Evolutionary conservation across 768 basidiomycete species (phyloP).

Genomic region (Sarcodon sp.): DNA sequence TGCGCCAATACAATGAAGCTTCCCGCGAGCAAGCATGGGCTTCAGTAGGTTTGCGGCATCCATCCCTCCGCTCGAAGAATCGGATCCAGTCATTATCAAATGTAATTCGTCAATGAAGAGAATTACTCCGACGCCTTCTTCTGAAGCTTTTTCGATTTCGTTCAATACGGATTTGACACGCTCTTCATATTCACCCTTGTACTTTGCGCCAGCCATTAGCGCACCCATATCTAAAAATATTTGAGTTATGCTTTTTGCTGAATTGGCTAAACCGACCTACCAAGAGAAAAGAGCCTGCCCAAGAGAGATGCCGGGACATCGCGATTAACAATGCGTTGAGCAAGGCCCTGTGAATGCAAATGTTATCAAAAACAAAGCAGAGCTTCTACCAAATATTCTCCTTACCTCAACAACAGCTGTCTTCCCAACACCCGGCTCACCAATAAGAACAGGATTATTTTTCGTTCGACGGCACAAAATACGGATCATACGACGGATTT

Average conservation of each 20-base stretch:
- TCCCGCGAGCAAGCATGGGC: conserved; percentile 81
- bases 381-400: background rate
- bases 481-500: conserved; percentile 76
- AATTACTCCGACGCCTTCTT: conserved; percentile 69
- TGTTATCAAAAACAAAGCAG: too few species aligned
- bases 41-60: conserved; percentile 91
- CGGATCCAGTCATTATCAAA: conserved; percentile 85
- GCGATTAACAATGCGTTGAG: conserved; percentile 88
- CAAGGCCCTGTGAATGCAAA: conserved; percentile 50
- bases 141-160: conserved; percentile 83
- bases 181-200: conserved; percentile 96
- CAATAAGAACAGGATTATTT: conserved; percentile 95
- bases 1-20: conserved; percentile 69
- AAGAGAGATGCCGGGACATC: conserved; percentile 75
- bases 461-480: conserved; percentile 87
- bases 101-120: conserved; percentile 95
- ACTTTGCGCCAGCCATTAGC: conserved; percentile 85
- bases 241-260: background rate
- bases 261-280: conserved; percentile 34
- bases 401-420: conserved; percentile 64
- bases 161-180: conserved; percentile 85
- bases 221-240: conserved; percentile 34
- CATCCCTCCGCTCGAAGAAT: conserved; percentile 80
- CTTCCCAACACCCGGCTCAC: conserved; percentile 93
- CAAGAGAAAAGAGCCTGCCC: conserved; percentile 70